Base-by-base conservation (phyloP, 1,284 basidiomycete species). In the Wallemia hederae region DNA sequence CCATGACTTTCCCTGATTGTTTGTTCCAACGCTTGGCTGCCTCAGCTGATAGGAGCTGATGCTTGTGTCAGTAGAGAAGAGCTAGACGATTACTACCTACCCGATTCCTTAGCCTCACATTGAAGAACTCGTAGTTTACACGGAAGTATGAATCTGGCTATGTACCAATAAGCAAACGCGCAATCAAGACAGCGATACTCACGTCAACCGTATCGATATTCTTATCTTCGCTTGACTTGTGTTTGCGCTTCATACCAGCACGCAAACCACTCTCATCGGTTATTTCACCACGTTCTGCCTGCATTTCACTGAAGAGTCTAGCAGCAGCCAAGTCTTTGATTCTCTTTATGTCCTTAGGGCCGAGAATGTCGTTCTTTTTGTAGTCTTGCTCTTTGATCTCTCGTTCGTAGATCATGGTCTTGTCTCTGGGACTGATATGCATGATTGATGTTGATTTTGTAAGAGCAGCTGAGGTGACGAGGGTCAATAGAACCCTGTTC, bases 61-160 rank as follows among this genome's bases (percentile, higher is more conserved):
- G 15, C 24, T 19, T 61, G 60, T 33, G 55, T 60, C 17, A 60
- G 61, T 25, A 58, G 49, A 61, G 31, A 61, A 31, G 17, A 24
- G 7, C 9, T 58, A 24, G 24, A 24, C 14, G 9, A 11, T 19
- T 19, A 24, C 14, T 5, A 58, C 56, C 24, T n/a, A 26, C 86
- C 69, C 83, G 77, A 70, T 94, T 91, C 31, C 92, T 82, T 59
- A 96, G 80, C 66, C 87, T 81, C 29, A 90, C 75, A 65, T 86
- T 82, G 71, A 91, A 92, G 65, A 80, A 83, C 65, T 91, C 83
- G 67, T 81, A 84, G 71, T 94, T 90, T 60, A 96, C 77, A 57
- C 83, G 79, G 68, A 90, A 83, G 71, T 82, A 82, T 24, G 83
- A 76, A 1, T 74, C 74, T 24, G 82, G 78, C 85, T 89, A 62